Percentiles rank a stretch among this genome's conserved stretches.
Conservation (phyloP, 2,329 filamentous ascomycete genomes). For the Fusarium sp. region DNA sequence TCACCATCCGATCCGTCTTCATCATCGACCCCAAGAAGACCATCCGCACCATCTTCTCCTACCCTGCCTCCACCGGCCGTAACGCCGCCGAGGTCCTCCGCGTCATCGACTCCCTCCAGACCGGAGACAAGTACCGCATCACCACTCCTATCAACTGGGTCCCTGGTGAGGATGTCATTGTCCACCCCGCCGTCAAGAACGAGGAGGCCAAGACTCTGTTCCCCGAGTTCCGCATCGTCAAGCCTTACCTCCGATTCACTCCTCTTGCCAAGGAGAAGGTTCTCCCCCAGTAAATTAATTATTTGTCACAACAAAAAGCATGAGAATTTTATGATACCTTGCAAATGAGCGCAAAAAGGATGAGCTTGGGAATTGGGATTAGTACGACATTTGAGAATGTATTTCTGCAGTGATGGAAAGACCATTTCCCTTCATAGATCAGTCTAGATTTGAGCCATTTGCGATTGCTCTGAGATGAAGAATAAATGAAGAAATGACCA, state of each 20-base stretch:
- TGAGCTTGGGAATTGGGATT: constrained; percentile 2
- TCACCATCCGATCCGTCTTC: constrained; percentile 95
- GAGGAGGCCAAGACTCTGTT: constrained; percentile 90
- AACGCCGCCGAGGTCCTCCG: constrained; percentile 84
- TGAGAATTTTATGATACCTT: constrained; percentile 42
- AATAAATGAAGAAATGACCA: constrained; percentile 43
- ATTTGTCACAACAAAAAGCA: background rate
- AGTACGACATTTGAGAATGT: constrained; percentile 32
- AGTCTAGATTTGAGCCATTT: constrained; percentile 36
- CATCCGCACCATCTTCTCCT: constrained; percentile 91
- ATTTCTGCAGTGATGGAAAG: constrained; percentile 30
- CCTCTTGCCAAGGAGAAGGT: constrained; percentile 66
- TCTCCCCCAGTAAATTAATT: constrained; percentile 28
- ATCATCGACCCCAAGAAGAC: constrained; percentile 94
- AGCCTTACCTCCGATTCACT: constrained; percentile 81
- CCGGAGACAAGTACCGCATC: constrained; percentile 87
- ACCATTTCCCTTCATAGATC: constrained; percentile 2
- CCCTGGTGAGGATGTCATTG: constrained; percentile 90
- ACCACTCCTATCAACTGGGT: constrained; percentile 93
- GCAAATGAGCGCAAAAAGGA: constrained; percentile 33
- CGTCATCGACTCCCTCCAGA: constrained; percentile 82
- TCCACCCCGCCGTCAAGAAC: constrained; percentile 83
- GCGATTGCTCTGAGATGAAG: constrained; percentile 35
- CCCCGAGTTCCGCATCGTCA: constrained; percentile 76
- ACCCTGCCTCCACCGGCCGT: constrained; percentile 89